These are phyloP conservation scores for Trichophyton rubrum DNA, from an alignment of 2,329 filamentous ascomycete genomes.

Conservation along the genomic window DNA sequence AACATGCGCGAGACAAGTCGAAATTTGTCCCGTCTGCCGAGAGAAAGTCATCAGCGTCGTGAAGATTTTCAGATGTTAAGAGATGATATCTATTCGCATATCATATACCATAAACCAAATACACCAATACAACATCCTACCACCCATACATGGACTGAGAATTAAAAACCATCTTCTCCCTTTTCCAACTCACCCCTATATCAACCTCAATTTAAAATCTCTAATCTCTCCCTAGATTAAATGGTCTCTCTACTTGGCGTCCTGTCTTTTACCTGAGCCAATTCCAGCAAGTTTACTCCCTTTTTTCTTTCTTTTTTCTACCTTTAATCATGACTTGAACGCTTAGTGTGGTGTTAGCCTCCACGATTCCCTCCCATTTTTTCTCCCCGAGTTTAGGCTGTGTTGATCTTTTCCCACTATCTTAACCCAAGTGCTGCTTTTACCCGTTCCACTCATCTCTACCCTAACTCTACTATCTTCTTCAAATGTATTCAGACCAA, in stretches of 20 bases:
- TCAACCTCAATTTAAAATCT: background rate
- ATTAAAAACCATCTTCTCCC: background rate
- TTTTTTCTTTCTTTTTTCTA: background rate
- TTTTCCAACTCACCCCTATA: background rate
- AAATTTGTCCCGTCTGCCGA: conserved; percentile 49
- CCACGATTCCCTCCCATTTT: background rate
- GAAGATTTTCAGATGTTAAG: conserved; percentile 41
- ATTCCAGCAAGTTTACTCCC: background rate
- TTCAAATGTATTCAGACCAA: background rate
- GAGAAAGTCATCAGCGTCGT: conserved; percentile 45
- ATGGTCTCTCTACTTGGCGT: background rate
- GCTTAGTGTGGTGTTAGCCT: background rate
- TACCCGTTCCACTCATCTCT: background rate
- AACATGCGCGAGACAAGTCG: conserved; percentile 46
- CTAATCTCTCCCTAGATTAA: background rate
- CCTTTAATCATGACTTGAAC: background rate
- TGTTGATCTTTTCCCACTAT: background rate
- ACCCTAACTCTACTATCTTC: background rate
- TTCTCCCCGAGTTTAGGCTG: background rate
- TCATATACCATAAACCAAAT: background rate
- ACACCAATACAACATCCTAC: background rate
- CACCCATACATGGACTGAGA: conserved; percentile 1
- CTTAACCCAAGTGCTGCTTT: background rate
- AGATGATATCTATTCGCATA: background rate
- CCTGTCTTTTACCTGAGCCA: background rate